Conservation (phyloP, 1,284 basidiomycete genomes). For the Sphaerobolus stellatus region DNA sequence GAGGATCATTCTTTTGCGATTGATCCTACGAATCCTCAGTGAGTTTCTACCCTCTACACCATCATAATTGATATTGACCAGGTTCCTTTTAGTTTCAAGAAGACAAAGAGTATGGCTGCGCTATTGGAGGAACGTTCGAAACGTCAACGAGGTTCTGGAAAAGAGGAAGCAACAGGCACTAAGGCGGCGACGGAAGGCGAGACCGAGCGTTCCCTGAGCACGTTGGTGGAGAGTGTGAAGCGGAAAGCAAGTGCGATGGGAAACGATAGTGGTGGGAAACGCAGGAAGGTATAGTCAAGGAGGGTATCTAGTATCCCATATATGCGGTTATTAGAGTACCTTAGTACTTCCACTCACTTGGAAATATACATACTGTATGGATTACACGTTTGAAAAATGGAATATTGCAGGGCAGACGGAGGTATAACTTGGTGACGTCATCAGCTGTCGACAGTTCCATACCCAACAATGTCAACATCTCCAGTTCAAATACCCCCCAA, state of each 20-base stretch:
- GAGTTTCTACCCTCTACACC: constrained; percentile 32
- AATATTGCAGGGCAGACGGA: too few species aligned
- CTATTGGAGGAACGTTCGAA: constrained; percentile 73
- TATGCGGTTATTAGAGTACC: too few species aligned
- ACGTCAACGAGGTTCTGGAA: constrained; percentile 46
- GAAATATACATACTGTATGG: too few species aligned
- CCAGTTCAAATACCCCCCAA: constrained; percentile 49
- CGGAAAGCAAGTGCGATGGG: constrained; percentile 53
- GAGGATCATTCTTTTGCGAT: constrained; percentile 94
- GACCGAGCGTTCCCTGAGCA: constrained; percentile 52
- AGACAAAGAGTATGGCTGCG: constrained; percentile 84
- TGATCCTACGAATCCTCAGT: constrained; percentile 95
- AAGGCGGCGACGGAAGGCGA: constrained; percentile 17
- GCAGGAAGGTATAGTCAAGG: constrained; percentile 45
- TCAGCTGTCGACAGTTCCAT: too few species aligned
- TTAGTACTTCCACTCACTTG: too few species aligned
- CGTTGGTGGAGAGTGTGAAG: constrained; percentile 83
- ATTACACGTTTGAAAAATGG: too few species aligned
- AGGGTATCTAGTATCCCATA: too few species aligned
- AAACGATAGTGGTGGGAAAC: constrained; percentile 48
- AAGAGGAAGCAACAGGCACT: constrained; percentile 20
- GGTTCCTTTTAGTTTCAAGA: constrained; percentile 67
- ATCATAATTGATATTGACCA: constrained; percentile 1
- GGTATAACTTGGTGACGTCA: neutral
- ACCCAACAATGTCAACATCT: constrained; percentile 14